Percentiles rank a stretch among this genome's conserved stretches.
These are phyloP conservation scores for Nicotiana undulata DNA, from an alignment of 257 asterid genomes.

Conservation along the genomic window DNA sequence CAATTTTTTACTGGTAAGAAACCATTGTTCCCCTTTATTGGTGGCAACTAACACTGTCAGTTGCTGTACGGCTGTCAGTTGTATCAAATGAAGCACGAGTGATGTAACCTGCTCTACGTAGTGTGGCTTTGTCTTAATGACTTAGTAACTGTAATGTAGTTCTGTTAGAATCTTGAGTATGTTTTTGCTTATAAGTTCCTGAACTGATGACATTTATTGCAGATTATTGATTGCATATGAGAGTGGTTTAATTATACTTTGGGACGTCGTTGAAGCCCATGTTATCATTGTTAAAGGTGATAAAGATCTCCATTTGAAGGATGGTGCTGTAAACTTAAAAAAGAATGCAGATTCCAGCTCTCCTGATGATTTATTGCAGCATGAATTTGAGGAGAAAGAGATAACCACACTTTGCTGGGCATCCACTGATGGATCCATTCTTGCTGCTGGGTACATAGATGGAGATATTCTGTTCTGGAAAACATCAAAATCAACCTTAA, in stretches of 20 bases:
- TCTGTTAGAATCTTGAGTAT: not conserved
- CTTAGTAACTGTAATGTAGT: not conserved
- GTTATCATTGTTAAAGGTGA: conserved; percentile 59
- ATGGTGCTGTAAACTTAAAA: conserved; percentile 27
- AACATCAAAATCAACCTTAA: conserved; percentile 35
- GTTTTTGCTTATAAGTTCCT: not conserved
- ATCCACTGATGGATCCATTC: conserved; percentile 68
- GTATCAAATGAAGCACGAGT: too few relatives aligned
- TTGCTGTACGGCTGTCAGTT: not conserved
- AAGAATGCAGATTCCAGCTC: conserved; percentile 25
- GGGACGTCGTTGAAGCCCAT: conserved; percentile 68
- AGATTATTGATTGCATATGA: conserved; percentile 83
- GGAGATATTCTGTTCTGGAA: conserved; percentile 90
- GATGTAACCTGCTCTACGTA: too few relatives aligned
- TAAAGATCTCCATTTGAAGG: conserved; percentile 58
- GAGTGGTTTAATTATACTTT: conserved; percentile 72
- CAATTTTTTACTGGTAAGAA: not conserved
- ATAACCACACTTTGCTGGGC: conserved; percentile 92
- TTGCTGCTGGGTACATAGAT: conserved; percentile 79
- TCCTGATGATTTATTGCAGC: conserved; percentile 31
- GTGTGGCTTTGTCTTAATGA: not conserved
- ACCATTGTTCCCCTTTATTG: not conserved
- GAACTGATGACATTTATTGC: conserved; percentile 17
- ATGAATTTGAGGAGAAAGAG: conserved; percentile 65
- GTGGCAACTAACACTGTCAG: conserved; percentile 4